phyloP scores from a whole-genome alignment of 345 rosid species.

The Turritis glabra region DNA sequence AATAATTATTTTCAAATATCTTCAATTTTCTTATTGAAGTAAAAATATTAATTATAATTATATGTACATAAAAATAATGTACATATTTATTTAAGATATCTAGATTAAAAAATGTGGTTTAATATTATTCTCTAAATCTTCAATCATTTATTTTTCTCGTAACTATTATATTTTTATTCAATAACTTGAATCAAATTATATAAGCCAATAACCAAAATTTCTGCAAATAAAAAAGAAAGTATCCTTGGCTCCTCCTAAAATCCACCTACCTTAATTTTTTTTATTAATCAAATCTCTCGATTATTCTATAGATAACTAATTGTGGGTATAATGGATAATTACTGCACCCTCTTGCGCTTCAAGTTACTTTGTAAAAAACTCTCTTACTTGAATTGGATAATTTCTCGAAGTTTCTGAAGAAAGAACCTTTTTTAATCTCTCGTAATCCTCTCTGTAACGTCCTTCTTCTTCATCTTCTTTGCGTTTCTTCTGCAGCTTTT shows the following conservation, averaged over 20 bases:
- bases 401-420: constrained; percentile 33
- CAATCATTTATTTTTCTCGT: background rate
- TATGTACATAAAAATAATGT: background rate
- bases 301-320: constrained; percentile 6
- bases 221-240: background rate
- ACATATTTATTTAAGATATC: background rate
- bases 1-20: background rate
- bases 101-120: background rate
- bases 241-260: constrained; percentile 19
- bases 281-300: background rate
- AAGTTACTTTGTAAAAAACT: constrained; percentile 10
- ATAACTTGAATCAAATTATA: background rate
- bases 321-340: background rate
- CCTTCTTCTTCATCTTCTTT: constrained; percentile 26
- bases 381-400: background rate
- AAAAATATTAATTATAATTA: background rate
- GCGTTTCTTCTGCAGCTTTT: constrained; percentile 37
- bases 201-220: constrained; percentile 4
- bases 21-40: background rate
- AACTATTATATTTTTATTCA: background rate
- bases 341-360: constrained; percentile 19
- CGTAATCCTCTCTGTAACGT: constrained; percentile 27
- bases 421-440: background rate
- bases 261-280: constrained; percentile 18
- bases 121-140: background rate